phyloP scores from a whole-genome alignment of 305 asterid genomes.

The Fraxinus greggii region DNA sequence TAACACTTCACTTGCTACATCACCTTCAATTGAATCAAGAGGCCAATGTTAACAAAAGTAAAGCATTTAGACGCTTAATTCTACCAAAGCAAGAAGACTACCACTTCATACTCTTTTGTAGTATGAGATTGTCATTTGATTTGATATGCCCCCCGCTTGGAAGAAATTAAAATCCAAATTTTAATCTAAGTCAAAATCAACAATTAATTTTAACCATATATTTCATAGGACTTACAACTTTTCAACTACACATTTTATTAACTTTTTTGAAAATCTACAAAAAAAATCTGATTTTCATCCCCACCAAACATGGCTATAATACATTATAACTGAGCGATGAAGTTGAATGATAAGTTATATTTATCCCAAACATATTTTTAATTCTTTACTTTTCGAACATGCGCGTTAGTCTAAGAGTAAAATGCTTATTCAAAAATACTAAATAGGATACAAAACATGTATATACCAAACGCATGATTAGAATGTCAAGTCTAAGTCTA shows the following conservation, averaged over 20 bases:
- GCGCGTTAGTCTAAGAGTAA: not conserved
- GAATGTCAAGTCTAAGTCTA: not conserved
- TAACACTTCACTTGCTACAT: slow-evolving; percentile 64
- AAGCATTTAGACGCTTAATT: not conserved
- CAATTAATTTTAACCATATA: too few species aligned
- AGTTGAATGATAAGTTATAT: too few species aligned
- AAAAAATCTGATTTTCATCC: too few species aligned
- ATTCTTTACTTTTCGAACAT: not conserved
- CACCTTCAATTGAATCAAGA: slow-evolving; percentile 37
- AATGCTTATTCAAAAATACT: not conserved
- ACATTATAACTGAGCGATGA: not conserved
- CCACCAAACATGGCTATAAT: not conserved
- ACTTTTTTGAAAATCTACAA: too few species aligned
- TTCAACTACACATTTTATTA: too few species aligned
- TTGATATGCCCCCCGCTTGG: not conserved
- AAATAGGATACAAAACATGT: not conserved
- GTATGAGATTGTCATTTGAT: not conserved
- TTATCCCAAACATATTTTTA: not conserved
- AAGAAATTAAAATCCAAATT: too few species aligned
- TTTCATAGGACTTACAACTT: too few species aligned
- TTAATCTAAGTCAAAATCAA: too few species aligned
- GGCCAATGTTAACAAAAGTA: not conserved
- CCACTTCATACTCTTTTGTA: not conserved
- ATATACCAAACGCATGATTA: not conserved
- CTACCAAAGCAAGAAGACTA: not conserved